Evolutionary conservation across 345 rosid species (phyloP), one percentile per base, ranked within the genome.

Genomic region (Hevea brasiliensis): DNA sequence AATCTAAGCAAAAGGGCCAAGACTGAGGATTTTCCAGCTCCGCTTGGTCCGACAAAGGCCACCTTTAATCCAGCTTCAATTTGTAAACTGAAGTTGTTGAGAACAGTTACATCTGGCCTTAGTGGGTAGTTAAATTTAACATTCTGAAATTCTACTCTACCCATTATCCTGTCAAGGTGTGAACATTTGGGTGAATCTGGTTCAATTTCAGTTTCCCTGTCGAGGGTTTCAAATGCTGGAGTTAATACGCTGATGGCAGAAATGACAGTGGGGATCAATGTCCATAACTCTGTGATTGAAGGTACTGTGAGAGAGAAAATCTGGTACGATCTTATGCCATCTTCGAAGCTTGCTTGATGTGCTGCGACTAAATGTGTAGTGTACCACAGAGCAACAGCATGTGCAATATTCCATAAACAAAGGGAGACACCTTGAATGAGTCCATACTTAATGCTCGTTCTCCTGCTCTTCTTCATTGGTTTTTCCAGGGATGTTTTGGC

Each of bases 231-330:
- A 44, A 87, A 87, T 61, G 84, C 84, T 15, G 94, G 91, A 53
- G 86, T 66, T 24, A 87, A 82, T 9, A 86, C 72, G 47, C 56
- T 72, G 73, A 87, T 83, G 76, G 89, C 88, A 5, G 94, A 83
- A 69, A 86, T 47, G 60, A 86, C 88, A 1, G 84, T 72, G 17
- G 90, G 91, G 73, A 89, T 82, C 68, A 87, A 65, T 7, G 88
- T 87, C 90, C 87, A 89, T n/a, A 89, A 68, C 74, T 89, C 91
- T 3, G 94, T 89, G 64, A 87, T 89, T 50, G 91, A 87, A 74
- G 94, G 91, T 48, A 86, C 86, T 8, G 90, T 87, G 71, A 89
- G 89, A 27, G 90, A 87, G 84, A 87, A 89, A 69, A 89, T 87
- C 81, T 87, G 91, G 74, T 89, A 89, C 8, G 90, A 62, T 79